These are phyloP conservation scores for Aspergillus fijiensis DNA, from an alignment of 2,329 filamentous ascomycete genomes.

Conservation along the genomic window DNA sequence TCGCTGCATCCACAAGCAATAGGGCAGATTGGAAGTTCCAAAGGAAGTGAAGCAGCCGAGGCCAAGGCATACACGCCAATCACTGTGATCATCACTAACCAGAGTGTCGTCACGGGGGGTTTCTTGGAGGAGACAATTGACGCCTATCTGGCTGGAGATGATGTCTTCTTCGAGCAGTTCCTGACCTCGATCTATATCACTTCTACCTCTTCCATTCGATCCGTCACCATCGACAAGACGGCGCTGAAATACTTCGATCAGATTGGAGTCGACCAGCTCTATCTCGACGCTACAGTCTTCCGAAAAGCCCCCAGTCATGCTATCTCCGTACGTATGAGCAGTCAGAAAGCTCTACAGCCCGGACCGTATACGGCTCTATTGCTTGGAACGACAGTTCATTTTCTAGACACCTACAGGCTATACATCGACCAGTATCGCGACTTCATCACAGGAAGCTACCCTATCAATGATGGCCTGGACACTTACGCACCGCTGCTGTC, in stretches of 20 bases:
- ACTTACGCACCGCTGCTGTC: conserved; percentile 5
- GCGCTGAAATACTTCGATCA: conserved; percentile 2
- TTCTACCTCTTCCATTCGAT: not conserved
- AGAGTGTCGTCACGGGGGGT: conserved; percentile 6
- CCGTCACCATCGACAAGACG: not conserved
- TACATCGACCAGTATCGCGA: conserved; percentile 13
- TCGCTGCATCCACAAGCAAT: not conserved
- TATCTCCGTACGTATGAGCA: not conserved
- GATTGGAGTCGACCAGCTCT: not conserved
- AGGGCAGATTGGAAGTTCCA: not conserved
- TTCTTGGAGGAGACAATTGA: conserved; percentile 2
- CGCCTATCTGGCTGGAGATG: conserved; percentile 19
- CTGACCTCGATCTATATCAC: conserved; percentile 12
- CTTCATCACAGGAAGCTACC: conserved; percentile 15
- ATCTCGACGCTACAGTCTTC: conserved; percentile 1
- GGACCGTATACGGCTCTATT: conserved; percentile 15
- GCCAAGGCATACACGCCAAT: not conserved
- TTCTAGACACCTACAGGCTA: conserved; percentile 14
- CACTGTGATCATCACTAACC: conserved; percentile 10
- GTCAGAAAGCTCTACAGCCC: not conserved
- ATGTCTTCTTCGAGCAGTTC: conserved; percentile 14
- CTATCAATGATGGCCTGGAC: conserved; percentile 6
- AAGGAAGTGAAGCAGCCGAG: not conserved
- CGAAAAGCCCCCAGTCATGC: not conserved
- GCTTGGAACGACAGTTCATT: not conserved